Evolutionary conservation across 163 green algal species (phyloP).

Genomic region (Scenedesmus sp.): DNA sequence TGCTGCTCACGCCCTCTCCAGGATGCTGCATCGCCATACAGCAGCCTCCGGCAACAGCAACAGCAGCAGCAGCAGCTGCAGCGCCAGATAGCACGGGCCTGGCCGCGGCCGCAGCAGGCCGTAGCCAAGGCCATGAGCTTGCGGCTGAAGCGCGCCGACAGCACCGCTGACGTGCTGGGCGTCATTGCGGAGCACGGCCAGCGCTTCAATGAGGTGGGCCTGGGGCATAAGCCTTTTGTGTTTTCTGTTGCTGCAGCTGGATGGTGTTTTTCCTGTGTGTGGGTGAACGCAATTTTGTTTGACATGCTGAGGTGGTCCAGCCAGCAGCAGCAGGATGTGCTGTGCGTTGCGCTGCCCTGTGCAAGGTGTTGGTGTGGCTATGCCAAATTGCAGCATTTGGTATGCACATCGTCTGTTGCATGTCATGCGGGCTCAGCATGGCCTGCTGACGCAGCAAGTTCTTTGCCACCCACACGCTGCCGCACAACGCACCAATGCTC

Average conservation of each 20-base stretch:
- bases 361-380: too few relatives aligned
- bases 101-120: conserved; percentile 15
- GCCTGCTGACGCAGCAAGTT: too few relatives aligned
- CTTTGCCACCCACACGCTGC: too few relatives aligned
- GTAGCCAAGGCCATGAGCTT: conserved; percentile 9
- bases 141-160: conserved; percentile 36
- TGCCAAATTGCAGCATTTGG: too few relatives aligned
- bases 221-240: background rate
- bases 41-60: conserved; percentile 8
- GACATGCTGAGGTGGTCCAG: too few relatives aligned
- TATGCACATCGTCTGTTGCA: too few relatives aligned
- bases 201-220: conserved; percentile 21
- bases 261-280: too few relatives aligned
- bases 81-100: background rate
- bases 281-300: too few relatives aligned
- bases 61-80: background rate
- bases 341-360: too few relatives aligned
- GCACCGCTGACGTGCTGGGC: background rate
- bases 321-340: too few relatives aligned
- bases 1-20: background rate
- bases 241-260: background rate
- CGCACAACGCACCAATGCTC: too few relatives aligned
- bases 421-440: too few relatives aligned
- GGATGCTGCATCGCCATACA: background rate
- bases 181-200: background rate